These are phyloP conservation scores for Lycium ferocissimum DNA, from an alignment of 257 asterid genomes.

Conservation along the genomic window DNA sequence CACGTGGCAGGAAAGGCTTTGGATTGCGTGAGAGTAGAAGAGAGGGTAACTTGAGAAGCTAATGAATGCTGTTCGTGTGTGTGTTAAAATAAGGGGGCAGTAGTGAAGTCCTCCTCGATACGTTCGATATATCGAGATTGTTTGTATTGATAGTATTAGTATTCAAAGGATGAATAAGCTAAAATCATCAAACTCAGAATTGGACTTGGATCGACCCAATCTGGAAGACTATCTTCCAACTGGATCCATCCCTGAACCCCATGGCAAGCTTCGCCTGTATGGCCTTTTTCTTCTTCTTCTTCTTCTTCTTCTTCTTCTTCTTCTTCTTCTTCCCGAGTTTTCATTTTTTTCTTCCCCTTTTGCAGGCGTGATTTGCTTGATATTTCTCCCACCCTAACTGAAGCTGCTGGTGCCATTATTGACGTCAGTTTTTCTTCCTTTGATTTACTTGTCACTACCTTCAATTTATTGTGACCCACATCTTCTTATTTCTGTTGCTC, in stretches of 20 bases:
- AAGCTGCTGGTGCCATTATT: conserved; percentile 96
- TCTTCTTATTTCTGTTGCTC: too few relatives aligned
- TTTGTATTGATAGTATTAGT: too few relatives aligned
- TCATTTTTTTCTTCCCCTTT: background rate
- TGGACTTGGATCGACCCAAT: conserved; percentile 91
- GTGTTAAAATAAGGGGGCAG: background rate
- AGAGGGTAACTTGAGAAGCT: too few relatives aligned
- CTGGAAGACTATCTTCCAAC: conserved; percentile 86
- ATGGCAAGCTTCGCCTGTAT: conserved; percentile 82
- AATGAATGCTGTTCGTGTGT: background rate
- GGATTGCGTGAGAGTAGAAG: background rate
- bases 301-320: background rate
- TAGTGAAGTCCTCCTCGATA: too few relatives aligned
- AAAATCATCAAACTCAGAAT: conserved; percentile 62
- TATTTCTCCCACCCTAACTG: conserved; percentile 89
- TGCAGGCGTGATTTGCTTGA: conserved; percentile 89
- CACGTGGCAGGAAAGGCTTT: background rate
- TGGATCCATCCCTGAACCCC: conserved; percentile 88
- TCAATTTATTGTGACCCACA: too few relatives aligned
- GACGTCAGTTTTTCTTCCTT: conserved; percentile 63
- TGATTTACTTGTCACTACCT: too few relatives aligned
- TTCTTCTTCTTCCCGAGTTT: background rate
- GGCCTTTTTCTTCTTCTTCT: background rate
- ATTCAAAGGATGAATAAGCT: background rate
- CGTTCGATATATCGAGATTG: too few relatives aligned